These are phyloP conservation scores for Gossypium mustelinum DNA, from an alignment of 345 rosid species.

Conservation along the genomic window DNA sequence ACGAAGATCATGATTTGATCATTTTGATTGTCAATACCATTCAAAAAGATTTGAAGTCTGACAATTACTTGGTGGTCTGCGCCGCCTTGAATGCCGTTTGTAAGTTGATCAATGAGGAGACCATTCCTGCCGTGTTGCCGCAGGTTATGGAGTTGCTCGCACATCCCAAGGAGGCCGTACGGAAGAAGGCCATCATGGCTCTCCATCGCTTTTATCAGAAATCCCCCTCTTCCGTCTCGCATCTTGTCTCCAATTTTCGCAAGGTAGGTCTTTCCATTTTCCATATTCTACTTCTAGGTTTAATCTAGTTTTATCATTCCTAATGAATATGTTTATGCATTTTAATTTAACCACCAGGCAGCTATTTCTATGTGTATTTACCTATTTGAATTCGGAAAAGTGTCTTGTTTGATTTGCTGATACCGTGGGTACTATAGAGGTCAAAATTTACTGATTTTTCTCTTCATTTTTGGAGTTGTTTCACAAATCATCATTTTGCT, in stretches of 20 bases:
- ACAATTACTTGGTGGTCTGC: conserved; percentile 79
- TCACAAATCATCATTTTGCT: neutral
- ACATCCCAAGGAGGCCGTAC: conserved; percentile 84
- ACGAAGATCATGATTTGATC: conserved; percentile 92
- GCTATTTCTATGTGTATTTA: neutral
- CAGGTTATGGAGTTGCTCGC: conserved; percentile 81
- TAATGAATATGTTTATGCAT: neutral
- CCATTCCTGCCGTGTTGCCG: conserved; percentile 92
- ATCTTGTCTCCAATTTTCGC: conserved; percentile 81
- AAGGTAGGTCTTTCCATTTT: conserved; percentile 36
- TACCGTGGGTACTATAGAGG: neutral
- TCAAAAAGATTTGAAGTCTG: conserved; percentile 94
- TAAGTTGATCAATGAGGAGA: conserved; percentile 92
- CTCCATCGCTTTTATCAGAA: conserved; percentile 82
- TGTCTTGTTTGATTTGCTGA: neutral
- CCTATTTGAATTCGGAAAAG: neutral
- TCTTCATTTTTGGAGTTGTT: neutral
- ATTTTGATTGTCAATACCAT: conserved; percentile 91
- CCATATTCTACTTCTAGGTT: neutral
- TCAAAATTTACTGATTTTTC: neutral
- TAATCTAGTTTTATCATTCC: neutral
- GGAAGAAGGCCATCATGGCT: conserved; percentile 99
- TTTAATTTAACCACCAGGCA: neutral
- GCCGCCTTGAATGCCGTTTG: conserved; percentile 90
- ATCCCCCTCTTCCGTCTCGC: conserved; percentile 88